Evolutionary conservation across 139 green algal genomes (phyloP).

Genomic region (Chlorella sp.): DNA sequence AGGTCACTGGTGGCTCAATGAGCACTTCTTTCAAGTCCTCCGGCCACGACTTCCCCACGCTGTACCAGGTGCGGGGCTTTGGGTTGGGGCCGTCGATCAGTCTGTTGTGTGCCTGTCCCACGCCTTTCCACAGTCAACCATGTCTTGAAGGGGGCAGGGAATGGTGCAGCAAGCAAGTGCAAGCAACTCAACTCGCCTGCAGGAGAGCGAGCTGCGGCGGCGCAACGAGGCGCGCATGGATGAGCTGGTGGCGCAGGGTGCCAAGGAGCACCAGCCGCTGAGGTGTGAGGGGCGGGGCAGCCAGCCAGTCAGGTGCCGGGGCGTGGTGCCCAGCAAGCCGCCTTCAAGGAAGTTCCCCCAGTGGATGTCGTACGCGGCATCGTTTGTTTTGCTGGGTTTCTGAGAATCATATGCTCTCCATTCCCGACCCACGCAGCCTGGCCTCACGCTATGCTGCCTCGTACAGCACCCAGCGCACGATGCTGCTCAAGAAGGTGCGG

Average conservation of each 20-base stretch:
- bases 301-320: too few relatives aligned
- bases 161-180: too few relatives aligned
- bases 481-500: too few relatives aligned
- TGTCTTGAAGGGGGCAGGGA: too few relatives aligned
- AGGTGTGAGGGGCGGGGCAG: not conserved
- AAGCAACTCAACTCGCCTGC: too few relatives aligned
- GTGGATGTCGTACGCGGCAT: too few relatives aligned
- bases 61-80: slow-evolving; percentile 43
- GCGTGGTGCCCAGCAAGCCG: not conserved
- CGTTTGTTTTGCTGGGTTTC: not conserved
- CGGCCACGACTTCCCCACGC: slow-evolving; percentile 51
- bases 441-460: slow-evolving; percentile 37
- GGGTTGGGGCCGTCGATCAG: too few relatives aligned
- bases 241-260: slow-evolving; percentile 31
- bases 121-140: too few relatives aligned
- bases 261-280: slow-evolving; percentile 35
- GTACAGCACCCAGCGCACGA: slow-evolving; percentile 20
- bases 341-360: too few relatives aligned
- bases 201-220: slow-evolving; percentile 48
- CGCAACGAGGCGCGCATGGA: slow-evolving; percentile 41
- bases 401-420: not conserved
- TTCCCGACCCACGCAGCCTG: slow-evolving; percentile 9
- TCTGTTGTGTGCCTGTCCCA: too few relatives aligned
- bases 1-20: slow-evolving; percentile 60
- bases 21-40: slow-evolving; percentile 42